These are phyloP conservation scores for Penicillium sp. DNA, from an alignment of 2,329 filamentous ascomycete species.

Conservation along the genomic window DNA sequence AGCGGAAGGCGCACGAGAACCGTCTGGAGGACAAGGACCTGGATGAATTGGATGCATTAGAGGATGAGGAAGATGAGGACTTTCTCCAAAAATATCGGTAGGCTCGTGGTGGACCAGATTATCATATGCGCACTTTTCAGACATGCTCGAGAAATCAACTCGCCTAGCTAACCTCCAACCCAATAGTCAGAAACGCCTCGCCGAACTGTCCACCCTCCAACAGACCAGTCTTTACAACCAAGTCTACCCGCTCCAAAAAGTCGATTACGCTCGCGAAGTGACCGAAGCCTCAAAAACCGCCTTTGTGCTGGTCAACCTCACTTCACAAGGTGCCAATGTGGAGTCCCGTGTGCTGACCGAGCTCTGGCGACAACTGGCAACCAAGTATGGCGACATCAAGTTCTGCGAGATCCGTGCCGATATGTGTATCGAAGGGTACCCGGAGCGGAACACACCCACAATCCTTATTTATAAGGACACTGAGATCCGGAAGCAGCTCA, in stretches of 20 bases:
- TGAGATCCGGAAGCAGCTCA: slow-evolving; percentile 85
- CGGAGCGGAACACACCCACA: slow-evolving; percentile 90
- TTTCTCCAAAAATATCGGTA: slow-evolving; percentile 83
- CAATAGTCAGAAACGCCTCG: slow-evolving; percentile 70
- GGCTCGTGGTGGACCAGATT: slow-evolving; percentile 3
- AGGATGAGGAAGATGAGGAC: slow-evolving; percentile 91
- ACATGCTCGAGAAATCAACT: not conserved
- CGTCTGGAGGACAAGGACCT: slow-evolving; percentile 89
- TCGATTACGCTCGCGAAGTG: slow-evolving; percentile 86
- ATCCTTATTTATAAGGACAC: slow-evolving; percentile 89
- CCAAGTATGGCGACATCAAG: slow-evolving; percentile 88
- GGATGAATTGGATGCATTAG: slow-evolving; percentile 87
- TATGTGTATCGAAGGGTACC: slow-evolving; percentile 95
- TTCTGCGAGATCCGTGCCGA: slow-evolving; percentile 93
- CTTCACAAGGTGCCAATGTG: slow-evolving; percentile 72
- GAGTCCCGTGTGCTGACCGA: slow-evolving; percentile 82
- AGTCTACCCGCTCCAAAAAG: slow-evolving; percentile 91
- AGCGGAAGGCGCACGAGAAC: slow-evolving; percentile 83
- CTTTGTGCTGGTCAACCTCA: slow-evolving; percentile 73
- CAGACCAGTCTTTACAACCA: slow-evolving; percentile 79
- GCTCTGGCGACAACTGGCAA: slow-evolving; percentile 79
- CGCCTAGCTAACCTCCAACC: slow-evolving; percentile 4
- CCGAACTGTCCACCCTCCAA: slow-evolving; percentile 72
- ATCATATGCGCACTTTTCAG: not conserved
- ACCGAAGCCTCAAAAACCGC: slow-evolving; percentile 78